phyloP scores from a whole-genome alignment of 495 filamentous ascomycete genomes.

The Penicillium argentinense region DNA sequence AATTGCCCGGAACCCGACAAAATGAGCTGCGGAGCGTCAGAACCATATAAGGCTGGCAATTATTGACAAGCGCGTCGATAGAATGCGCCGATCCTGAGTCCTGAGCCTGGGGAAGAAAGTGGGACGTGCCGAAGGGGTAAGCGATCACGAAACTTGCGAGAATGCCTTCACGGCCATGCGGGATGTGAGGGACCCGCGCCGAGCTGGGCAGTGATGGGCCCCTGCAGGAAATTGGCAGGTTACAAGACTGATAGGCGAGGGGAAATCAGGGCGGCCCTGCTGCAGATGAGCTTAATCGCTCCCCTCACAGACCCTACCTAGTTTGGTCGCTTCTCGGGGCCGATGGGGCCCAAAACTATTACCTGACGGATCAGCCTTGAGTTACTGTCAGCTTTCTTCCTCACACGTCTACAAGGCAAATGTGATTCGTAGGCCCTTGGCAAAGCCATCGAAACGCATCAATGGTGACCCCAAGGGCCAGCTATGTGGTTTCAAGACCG shows the following conservation, averaged over 20 bases:
- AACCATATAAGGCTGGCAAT: conserved; percentile 7
- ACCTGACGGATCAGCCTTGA: not conserved
- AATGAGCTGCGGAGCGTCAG: not conserved
- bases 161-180: conserved; percentile 12
- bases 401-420: no score
- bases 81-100: conserved; percentile 18
- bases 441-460: no score
- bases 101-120: conserved; percentile 11
- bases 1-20: no score
- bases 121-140: conserved; percentile 24
- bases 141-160: conserved; percentile 7
- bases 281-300: conserved; percentile 15
- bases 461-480: no score
- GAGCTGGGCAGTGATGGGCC: no score
- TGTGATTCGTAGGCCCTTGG: no score
- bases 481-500: conserved; percentile 1
- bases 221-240: no score
- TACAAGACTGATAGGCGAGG: no score
- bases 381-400: no score
- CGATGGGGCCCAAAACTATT: not conserved
- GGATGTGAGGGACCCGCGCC: conserved; percentile 16
- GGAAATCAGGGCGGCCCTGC: no score
- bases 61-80: conserved; percentile 8
- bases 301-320: not conserved
- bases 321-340: not conserved